phyloP scores from a whole-genome alignment of 305 asterid species.

The Fraxinus sp. region DNA sequence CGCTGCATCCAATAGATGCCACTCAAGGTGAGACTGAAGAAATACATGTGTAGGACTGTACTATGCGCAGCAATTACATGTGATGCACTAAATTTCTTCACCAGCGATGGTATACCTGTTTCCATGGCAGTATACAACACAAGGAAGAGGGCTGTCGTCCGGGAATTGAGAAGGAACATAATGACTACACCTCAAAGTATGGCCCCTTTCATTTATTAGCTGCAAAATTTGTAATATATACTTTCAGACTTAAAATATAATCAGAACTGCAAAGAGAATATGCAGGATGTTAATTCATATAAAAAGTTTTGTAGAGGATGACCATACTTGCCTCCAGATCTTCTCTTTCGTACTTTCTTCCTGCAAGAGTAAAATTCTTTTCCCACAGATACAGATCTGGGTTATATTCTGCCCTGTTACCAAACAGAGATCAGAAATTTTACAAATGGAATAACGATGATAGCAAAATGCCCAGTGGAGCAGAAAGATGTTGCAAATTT shows the following conservation, averaged over 20 bases:
- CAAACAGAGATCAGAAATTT: constrained; percentile 22
- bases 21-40: constrained; percentile 10
- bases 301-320: constrained; percentile 44
- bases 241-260: constrained; percentile 27
- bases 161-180: constrained; percentile 76
- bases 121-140: constrained; percentile 98
- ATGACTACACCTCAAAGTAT: constrained; percentile 86
- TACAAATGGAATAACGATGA: not conserved
- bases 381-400: constrained; percentile 98
- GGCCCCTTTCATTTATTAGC: constrained; percentile 92
- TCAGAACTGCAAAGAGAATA: constrained; percentile 19
- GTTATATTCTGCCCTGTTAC: constrained; percentile 88
- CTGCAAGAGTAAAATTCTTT: constrained; percentile 82
- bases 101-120: constrained; percentile 59
- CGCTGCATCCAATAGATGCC: not conserved
- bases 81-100: constrained; percentile 12
- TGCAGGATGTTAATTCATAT: constrained; percentile 10
- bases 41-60: not conserved
- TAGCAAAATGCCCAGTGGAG: constrained; percentile 21
- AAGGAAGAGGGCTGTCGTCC: constrained; percentile 83
- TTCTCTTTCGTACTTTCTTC: constrained; percentile 77
- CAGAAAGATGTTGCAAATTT: constrained; percentile 8
- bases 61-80: constrained; percentile 4
- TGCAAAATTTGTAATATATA: constrained; percentile 40
- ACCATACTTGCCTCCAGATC: constrained; percentile 99